Base-by-base conservation (phyloP, 2,329 filamentous ascomycete species). In the Aspergillus uvarum region DNA sequence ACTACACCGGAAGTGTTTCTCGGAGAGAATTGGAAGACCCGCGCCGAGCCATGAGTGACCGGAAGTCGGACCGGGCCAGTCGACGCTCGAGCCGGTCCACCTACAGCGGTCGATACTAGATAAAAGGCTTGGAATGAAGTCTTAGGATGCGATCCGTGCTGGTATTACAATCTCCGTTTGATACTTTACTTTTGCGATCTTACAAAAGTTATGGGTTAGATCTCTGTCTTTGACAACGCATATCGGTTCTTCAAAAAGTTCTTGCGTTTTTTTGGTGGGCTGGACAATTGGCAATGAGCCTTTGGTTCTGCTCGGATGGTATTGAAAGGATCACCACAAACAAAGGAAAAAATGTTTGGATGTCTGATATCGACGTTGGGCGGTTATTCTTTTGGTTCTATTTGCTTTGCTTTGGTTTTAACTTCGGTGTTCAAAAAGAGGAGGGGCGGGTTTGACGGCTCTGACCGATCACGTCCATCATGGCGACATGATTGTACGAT, bases 41-140 rank as follows among this genome's bases (percentile, higher is more conserved):
- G 24, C 69, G 73, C 56, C 72, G 72, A 22, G 44, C 69, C 12
- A 72, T 74, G 44, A 69, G 72, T 19, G 75, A 77, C 51, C 64
- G 68, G 49, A 70, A 72, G 54, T 76, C 74, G 12, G 76, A 78
- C 31, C 74, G 72, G 14, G 70, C 68, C 32, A 75, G 71, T 64
- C 71, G 73, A 51, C 72, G 74, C 47, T 76, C 75, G 10, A 76
- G 72, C 60, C 72, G 73, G 51, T 79, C 77, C 10, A 71, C 66
- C 54, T 78, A 76, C 58, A 72, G 69, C 56, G 66, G 69, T 44
- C 65, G 70, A 49, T 60, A 53, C 35, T 60, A 67, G 63, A 12
- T 26, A 11, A 8, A 14, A 16, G n/a, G 31, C 5, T 31, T 26
- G n/a, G 19, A n/a, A 7, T 19, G 22, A 21, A 4, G 22, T 49